Base-by-base conservation (phyloP, 1,284 basidiomycete genomes). In the Ceratobasidium sp. region DNA sequence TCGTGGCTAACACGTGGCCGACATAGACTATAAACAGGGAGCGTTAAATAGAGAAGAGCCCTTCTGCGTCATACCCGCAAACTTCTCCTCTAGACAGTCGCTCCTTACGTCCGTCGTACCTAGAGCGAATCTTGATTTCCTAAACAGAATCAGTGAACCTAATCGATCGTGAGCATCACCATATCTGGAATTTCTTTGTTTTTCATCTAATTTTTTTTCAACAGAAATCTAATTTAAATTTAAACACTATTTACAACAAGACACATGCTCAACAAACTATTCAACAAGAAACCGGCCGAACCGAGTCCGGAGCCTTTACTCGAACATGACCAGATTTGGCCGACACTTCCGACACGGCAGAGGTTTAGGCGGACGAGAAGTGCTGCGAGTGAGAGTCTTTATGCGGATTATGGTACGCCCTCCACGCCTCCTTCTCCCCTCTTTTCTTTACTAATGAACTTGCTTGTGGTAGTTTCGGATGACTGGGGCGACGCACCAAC, bases 401-500 rank as follows among this genome's bases (percentile, higher is more conserved):
- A 75, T 46, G 73, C 73, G 4, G 73, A 75, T 64, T 75, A 75
- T 65, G 46, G 73, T 57, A 10, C 33, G 33, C 33, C 33, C 33
- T 33, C 33, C 33, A 33, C n/a, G n/a, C 28, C 26, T 15, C 23
- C 59, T 9, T 28, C 28, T 61, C 28, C 4, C 28, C 33, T 7
- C 44, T 44, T 44, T 44, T 64, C 23, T 44, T 5, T 6, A 20
- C 12, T 40, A 38, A 10, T 64, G 17, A 42, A n/a, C 13, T 4
- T 17, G 61, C 17, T 62, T 62, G 26, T 40, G n/a, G n/a, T n/a
- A n/a, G 73, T 56, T 12, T 75, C 73, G 23, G 73, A 75, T n/a
- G 73, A 75, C 50, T 75, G 73, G 73, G 73, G 73, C 17, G 73
- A 54, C n/a, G 73, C 73, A 57, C 61, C 73, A 57, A 75, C 73